Conservation (phyloP, 257 asterid species). For the Penstemon newberryi region DNA sequence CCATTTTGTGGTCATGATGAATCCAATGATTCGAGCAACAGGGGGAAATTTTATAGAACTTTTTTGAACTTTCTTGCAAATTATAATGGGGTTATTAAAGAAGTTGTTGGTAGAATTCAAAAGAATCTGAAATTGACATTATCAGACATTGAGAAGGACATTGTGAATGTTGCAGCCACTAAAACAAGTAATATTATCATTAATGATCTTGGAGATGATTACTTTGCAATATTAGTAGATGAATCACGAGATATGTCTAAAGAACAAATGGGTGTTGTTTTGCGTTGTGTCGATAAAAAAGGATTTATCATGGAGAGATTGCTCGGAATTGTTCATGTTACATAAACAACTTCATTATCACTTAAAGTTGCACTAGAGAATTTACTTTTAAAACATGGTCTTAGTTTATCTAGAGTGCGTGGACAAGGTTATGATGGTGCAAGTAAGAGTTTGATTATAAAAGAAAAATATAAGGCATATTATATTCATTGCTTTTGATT, state of each 20-base stretch:
- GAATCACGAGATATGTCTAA: constrained; percentile 23
- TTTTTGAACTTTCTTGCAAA: too few species aligned
- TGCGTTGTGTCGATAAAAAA: constrained; percentile 12
- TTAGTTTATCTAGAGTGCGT: neutral
- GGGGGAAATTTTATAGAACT: too few species aligned
- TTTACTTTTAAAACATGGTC: too few species aligned
- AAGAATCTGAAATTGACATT: too few species aligned
- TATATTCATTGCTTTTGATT: constrained; percentile 21
- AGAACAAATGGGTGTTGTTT: constrained; percentile 19
- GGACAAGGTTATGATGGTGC: constrained; percentile 24
- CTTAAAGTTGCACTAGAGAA: neutral
- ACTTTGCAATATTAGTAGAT: constrained; percentile 19
- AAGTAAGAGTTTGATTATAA: constrained; percentile 20
- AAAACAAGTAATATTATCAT: neutral
- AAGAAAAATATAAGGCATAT: neutral
- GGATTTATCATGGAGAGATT: constrained; percentile 13
- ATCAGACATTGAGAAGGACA: neutral
- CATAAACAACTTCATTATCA: constrained; percentile 5
- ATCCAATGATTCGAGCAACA: too few species aligned
- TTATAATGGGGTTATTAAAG: too few species aligned
- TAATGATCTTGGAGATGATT: neutral
- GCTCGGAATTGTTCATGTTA: constrained; percentile 16
- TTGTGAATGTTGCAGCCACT: neutral
- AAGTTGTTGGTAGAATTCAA: too few species aligned
- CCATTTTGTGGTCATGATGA: too few species aligned